Evolutionary conservation across 1,284 basidiomycete species (phyloP).

Genomic region (Ustilago shanxiensis): DNA sequence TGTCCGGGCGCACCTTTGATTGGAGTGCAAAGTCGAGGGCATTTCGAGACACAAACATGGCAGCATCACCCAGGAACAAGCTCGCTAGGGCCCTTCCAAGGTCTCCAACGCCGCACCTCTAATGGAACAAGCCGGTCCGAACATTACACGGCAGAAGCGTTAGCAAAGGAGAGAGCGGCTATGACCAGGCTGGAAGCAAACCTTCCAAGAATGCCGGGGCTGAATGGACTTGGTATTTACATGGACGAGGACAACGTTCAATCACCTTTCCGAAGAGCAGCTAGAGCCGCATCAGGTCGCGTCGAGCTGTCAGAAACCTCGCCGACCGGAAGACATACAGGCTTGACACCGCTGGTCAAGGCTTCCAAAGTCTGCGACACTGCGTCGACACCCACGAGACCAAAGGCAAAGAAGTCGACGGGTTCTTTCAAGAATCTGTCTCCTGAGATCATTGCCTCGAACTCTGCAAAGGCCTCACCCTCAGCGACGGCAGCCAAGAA

Average conservation of each 20-base stretch:
- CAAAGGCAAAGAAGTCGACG: slow-evolving; percentile 20
- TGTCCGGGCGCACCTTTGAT: slow-evolving; percentile 46
- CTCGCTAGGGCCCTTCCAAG: slow-evolving; percentile 24
- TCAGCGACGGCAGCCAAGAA: slow-evolving; percentile 25
- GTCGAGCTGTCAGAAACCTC: slow-evolving; percentile 1
- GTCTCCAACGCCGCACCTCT: background rate
- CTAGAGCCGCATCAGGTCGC: background rate
- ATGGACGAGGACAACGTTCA: slow-evolving; percentile 33
- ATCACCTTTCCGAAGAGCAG: slow-evolving; percentile 27
- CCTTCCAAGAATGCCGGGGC: slow-evolving; percentile 25
- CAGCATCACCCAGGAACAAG: background rate
- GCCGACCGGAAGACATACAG: slow-evolving; percentile 23
- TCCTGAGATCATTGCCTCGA: background rate
- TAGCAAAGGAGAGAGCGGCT: slow-evolving; percentile 17
- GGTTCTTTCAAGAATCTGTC: slow-evolving; percentile 13
- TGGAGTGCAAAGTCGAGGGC: slow-evolving; percentile 17
- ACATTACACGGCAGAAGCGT: background rate
- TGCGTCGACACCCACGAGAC: slow-evolving; percentile 34
- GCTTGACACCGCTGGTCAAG: slow-evolving; percentile 47
- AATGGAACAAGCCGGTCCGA: background rate
- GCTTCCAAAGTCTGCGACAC: slow-evolving; percentile 25
- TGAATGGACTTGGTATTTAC: slow-evolving; percentile 41
- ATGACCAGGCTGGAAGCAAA: slow-evolving; percentile 20
- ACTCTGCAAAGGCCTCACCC: slow-evolving; percentile 7
- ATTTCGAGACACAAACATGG: slow-evolving; percentile 32